Conservation (phyloP, 495 filamentous ascomycete species). For the Bathelium albidoporum region DNA sequence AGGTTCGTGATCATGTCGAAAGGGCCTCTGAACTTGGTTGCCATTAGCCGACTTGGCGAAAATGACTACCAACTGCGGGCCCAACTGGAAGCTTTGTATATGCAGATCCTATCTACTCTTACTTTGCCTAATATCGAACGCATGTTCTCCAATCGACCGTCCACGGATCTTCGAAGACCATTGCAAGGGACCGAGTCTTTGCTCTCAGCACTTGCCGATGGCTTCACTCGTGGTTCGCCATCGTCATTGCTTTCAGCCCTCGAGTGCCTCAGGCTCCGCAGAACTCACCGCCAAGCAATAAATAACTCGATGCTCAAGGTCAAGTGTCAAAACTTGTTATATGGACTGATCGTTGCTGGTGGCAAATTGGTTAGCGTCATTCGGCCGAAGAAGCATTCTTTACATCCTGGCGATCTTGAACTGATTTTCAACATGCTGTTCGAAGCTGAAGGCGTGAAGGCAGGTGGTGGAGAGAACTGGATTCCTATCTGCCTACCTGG, state of each 20-base stretch:
- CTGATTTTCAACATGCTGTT: constrained; percentile 99
- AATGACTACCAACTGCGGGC: constrained; percentile 74
- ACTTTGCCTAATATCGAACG: constrained; percentile 81
- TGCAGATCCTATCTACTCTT: constrained; percentile 92
- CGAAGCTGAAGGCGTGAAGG: constrained; percentile 77
- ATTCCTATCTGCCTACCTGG: constrained; percentile 91
- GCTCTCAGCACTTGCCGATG: constrained; percentile 83
- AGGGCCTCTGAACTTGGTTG: constrained; percentile 84
- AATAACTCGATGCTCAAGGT: constrained; percentile 77
- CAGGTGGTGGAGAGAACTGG: constrained; percentile 91
- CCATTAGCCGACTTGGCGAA: constrained; percentile 83
- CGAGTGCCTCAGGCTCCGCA: constrained; percentile 81
- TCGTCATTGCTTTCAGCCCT: constrained; percentile 80
- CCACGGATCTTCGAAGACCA: constrained; percentile 84
- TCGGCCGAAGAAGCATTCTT: constrained; percentile 83
- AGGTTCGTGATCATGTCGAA: constrained; percentile 76
- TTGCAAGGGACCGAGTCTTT: constrained; percentile 87
- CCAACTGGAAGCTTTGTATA: constrained; percentile 91
- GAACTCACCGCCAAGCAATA: constrained; percentile 73
- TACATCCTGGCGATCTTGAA: constrained; percentile 92
- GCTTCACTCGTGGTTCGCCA: constrained; percentile 85
- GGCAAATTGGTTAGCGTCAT: constrained; percentile 89
- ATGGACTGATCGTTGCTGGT: constrained; percentile 90
- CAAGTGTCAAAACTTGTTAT: constrained; percentile 65
- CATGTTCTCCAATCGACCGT: constrained; percentile 82